Percentiles rank a stretch among this genome's conserved stretches.
Conservation (phyloP, 1,284 basidiomycete species). For the Apiotrichum siamense region DNA sequence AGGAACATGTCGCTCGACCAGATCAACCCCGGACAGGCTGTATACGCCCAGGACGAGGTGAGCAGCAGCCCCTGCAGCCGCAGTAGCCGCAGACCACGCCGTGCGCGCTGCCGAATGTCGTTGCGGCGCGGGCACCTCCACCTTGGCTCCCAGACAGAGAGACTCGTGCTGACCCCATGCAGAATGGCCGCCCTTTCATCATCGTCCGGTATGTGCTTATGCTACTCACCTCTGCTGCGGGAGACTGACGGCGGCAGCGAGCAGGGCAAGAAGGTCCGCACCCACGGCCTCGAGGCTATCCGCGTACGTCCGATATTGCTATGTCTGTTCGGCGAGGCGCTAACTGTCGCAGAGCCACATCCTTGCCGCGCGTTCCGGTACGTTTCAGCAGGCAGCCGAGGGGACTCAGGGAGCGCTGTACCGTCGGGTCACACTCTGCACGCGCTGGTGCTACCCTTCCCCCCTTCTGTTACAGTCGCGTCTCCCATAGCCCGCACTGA, state of each 20-base stretch:
- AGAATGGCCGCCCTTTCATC: slow-evolving; percentile 97
- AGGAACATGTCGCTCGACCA: slow-evolving; percentile 42
- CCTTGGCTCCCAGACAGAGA: too few species aligned
- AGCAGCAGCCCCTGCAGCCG: too few species aligned
- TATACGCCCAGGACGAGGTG: slow-evolving; percentile 89
- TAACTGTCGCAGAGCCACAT: slow-evolving; percentile 69
- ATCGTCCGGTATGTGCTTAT: slow-evolving; percentile 59
- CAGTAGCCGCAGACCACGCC: too few species aligned
- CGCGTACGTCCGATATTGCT: slow-evolving; percentile 57
- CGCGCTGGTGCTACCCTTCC: background rate
- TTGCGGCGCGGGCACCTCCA: background rate
- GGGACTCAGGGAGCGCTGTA: background rate
- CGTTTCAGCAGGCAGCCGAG: background rate
- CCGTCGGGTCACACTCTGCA: background rate
- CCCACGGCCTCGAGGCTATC: slow-evolving; percentile 92
- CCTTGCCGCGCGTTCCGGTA: slow-evolving; percentile 65
- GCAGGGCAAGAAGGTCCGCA: slow-evolving; percentile 89
- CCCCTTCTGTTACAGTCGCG: background rate
- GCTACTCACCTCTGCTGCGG: background rate
- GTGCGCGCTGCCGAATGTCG: background rate
- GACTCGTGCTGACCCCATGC: slow-evolving; percentile 5
- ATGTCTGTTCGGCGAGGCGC: background rate
- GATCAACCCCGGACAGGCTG: slow-evolving; percentile 55
- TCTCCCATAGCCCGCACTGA: background rate
- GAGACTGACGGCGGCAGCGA: slow-evolving; percentile 55